Percentiles rank a stretch among this genome's conserved stretches.
Conservation (phyloP, 2,329 filamentous ascomycete species). For the Diaporthe caulivora region DNA sequence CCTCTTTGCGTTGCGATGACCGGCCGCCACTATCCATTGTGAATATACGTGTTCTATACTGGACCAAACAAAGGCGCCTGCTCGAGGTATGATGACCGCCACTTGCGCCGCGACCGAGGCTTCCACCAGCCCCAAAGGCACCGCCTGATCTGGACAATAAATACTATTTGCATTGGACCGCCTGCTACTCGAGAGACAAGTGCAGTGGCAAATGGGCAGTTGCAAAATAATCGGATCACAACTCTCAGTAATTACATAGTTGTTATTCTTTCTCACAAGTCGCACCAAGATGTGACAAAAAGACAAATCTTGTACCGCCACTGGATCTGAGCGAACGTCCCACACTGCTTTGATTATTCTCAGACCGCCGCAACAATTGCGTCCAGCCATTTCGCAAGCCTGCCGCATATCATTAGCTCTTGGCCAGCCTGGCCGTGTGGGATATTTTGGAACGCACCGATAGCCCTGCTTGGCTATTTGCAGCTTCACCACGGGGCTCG, state of each 20-base stretch:
- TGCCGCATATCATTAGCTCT: constrained; percentile 34
- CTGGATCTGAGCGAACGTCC: neutral
- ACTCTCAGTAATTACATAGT: neutral
- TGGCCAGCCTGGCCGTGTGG: neutral
- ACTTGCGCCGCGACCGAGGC: neutral
- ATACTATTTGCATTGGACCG: neutral
- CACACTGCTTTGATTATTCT: neutral
- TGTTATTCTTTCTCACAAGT: neutral
- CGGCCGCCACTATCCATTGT: too few species aligned
- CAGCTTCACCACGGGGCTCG: constrained; percentile 54
- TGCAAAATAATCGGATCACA: neutral
- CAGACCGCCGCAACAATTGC: constrained; percentile 47
- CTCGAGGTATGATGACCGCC: neutral
- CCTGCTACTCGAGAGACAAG: neutral
- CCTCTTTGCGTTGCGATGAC: neutral
- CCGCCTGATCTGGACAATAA: neutral
- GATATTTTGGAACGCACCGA: constrained; percentile 34
- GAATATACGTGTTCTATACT: neutral
- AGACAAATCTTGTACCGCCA: neutral
- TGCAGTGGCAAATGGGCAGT: neutral
- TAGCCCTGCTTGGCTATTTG: constrained; percentile 61
- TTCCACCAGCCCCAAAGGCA: neutral
- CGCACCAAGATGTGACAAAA: neutral
- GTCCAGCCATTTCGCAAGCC: constrained; percentile 51
- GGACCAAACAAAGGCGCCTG: neutral